Base-by-base conservation (phyloP, 2,329 filamentous ascomycete species). In the Raffaelea albimanens region DNA sequence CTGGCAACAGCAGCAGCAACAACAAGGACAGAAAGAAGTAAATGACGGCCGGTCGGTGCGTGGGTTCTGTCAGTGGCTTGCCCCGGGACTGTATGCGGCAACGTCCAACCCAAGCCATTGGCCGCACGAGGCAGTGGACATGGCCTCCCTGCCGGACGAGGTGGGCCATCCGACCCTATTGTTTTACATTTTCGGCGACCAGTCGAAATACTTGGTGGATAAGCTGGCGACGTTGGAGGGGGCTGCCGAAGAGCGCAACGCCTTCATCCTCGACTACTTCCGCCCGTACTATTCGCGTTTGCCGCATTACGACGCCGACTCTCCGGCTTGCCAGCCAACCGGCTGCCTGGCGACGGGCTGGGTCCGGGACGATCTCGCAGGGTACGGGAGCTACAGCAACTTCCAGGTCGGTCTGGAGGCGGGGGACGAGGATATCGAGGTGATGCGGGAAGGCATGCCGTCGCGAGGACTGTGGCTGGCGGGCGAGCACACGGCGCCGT, bases 401-500 rank as follows among this genome's bases (percentile, higher is more conserved):
- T 95, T 95, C 65, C 88, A 89, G 57, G 72, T 84, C 16, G 88
- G 87, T 0, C 60, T 91, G 42, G 69, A 78, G 54, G 69, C 78
- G 5, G 87, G 82, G 1, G 86, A 90, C 55, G 68, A 72, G 49
- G 85, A 94, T 60, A 79, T 95, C 43, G 75, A 83, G 43, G 64
- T 62, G 3, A 76, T 87, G 65, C 68, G 80, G 2, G 66, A 74
- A 38, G 82, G 83, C 1, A 56, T 85, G 54, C 82, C 81, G 1
- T 79, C 78, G 13, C 68, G 79, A 20, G 81, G 85, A 0, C 60
- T 95, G 9, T 95, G 89, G 89, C 72, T 95, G 54, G 89, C 89
- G 0, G 89, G 89, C 0, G 89, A 95, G 66, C 89, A 95, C 66
- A 95, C 88, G 20, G 83, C 87, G 47, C 89, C 90, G 4, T 95